These are phyloP conservation scores for Calonectria honghensis DNA, from an alignment of 2,329 filamentous ascomycete species.

Conservation along the genomic window DNA sequence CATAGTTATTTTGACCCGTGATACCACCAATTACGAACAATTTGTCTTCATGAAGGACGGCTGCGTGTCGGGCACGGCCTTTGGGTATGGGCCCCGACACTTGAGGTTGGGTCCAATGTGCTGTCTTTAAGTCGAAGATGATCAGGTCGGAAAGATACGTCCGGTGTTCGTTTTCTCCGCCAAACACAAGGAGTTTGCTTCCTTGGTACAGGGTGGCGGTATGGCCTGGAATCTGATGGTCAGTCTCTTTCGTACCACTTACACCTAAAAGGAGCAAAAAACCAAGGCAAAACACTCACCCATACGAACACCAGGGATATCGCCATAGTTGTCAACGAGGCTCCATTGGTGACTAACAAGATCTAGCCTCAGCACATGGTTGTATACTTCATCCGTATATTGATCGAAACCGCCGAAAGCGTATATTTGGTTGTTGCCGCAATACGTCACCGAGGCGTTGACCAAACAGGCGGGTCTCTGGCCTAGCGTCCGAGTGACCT, in stretches of 20 bases:
- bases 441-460: conserved; percentile 99
- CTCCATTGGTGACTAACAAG: conserved; percentile 93
- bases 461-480: conserved; percentile 94
- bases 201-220: conserved; percentile 96
- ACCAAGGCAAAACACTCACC: conserved; percentile 73
- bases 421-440: conserved; percentile 97
- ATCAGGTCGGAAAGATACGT: conserved; percentile 97
- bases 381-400: conserved; percentile 99
- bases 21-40: conserved; percentile 97
- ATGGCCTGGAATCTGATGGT: conserved; percentile 77
- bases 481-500: conserved; percentile 85
- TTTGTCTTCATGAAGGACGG: conserved; percentile 96
- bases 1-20: conserved; percentile 92
- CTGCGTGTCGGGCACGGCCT: conserved; percentile 93
- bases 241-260: conserved; percentile 21
- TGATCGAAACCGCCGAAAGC: conserved; percentile 99
- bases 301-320: conserved; percentile 98
- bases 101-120: conserved; percentile 95
- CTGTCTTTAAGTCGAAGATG: conserved; percentile 94
- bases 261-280: not conserved
- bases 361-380: conserved; percentile 94
- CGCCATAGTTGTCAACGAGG: conserved; percentile 97
- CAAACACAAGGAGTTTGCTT: conserved; percentile 96
- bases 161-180: conserved; percentile 97
- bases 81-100: conserved; percentile 90